Base-by-base conservation (phyloP, 208 protist species). In the Giardia duodenalis region DNA sequence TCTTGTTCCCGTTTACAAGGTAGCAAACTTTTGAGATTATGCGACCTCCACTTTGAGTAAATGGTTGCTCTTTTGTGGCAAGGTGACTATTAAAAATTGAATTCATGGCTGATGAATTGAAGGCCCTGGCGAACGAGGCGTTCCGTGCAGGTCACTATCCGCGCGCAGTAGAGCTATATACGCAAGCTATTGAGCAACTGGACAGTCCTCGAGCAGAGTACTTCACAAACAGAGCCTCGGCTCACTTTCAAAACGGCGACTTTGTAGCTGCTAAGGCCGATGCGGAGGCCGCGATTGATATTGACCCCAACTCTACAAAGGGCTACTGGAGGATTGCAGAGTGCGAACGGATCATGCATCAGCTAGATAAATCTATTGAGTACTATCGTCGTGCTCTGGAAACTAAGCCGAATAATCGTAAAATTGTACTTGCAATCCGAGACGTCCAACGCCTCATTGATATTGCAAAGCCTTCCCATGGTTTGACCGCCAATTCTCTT, bases 271-370 rank as follows among this genome's bases (percentile, higher is more conserved):
- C 88, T 91, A 2, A 47, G 1, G 0, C 44, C 2, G 88, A 91
- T 48, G 88, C 88, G 4, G 2, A 47, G 45, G 0, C 2, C 10
- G 88, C 88, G n/a, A 47, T 91, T 42, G 0, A 46, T 2, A 46
- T 47, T n/a, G 88, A 91, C 45, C 46, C 88, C 2, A 47, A 46
- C 4, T 91, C n/a, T 91, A 45, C 47, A 30, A 91, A 91, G n/a
- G 88, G 88, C 42, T 91, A 91, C 44, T 91, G 88, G 88, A n/a
- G 88, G 2, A 1, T 91, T 2, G 88, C 88, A 19, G 88, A 91
- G 88, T 47, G n/a, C 45, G n/a, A 47, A 2, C 45, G 42, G 1
- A 42, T 22, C 88, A 91, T 45, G n/a, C 4, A 4, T 2, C n/a
- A 91, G 43, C 46, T 48, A 0, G 1, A 91, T 4, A 1, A 91